Evolutionary conservation across 164 flowering plant species (phyloP).

Genomic region (Tinospora cordifolia): DNA sequence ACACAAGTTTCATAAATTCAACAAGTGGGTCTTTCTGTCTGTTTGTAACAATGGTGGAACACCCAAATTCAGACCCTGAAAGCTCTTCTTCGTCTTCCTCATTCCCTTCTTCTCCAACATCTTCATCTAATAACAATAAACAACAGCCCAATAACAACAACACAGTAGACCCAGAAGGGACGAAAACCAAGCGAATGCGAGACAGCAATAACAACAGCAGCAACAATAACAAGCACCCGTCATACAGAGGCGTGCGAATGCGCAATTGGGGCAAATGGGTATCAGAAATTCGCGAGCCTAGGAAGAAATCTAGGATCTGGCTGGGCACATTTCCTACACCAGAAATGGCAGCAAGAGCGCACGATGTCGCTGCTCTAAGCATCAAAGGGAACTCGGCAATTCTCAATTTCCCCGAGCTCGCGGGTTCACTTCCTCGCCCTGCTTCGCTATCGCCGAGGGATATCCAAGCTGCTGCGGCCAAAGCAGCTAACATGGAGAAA

Average conservation of each 20-base stretch:
- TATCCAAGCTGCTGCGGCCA: slow-evolving; percentile 64
- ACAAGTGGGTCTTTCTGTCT: too few species aligned
- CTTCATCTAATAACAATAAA: slow-evolving; percentile 10
- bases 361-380: slow-evolving; percentile 67
- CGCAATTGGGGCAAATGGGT: slow-evolving; percentile 92
- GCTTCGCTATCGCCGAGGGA: slow-evolving; percentile 47
- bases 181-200: slow-evolving; percentile 21
- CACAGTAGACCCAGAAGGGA: slow-evolving; percentile 5
- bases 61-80: slow-evolving; percentile 23
- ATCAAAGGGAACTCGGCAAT: slow-evolving; percentile 64
- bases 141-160: background rate
- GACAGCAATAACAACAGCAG: slow-evolving; percentile 9
- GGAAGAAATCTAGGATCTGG: slow-evolving; percentile 86
- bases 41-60: slow-evolving; percentile 13
- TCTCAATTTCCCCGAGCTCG: slow-evolving; percentile 71
- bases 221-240: slow-evolving; percentile 37
- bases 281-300: slow-evolving; percentile 81
- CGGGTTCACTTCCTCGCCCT: slow-evolving; percentile 49
- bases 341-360: slow-evolving; percentile 91
- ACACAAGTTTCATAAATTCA: too few species aligned
- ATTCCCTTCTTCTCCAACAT: slow-evolving; percentile 14
- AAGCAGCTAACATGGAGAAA: slow-evolving; percentile 64
- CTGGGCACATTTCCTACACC: slow-evolving; percentile 71
- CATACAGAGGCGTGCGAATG: slow-evolving; percentile 73
- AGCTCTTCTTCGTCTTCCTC: slow-evolving; percentile 32